A percentile compares a stretch with the other conserved stretches of the same genome.
phyloP scores from a whole-genome alignment of 331 rosid species.

The Malus hybrid region DNA sequence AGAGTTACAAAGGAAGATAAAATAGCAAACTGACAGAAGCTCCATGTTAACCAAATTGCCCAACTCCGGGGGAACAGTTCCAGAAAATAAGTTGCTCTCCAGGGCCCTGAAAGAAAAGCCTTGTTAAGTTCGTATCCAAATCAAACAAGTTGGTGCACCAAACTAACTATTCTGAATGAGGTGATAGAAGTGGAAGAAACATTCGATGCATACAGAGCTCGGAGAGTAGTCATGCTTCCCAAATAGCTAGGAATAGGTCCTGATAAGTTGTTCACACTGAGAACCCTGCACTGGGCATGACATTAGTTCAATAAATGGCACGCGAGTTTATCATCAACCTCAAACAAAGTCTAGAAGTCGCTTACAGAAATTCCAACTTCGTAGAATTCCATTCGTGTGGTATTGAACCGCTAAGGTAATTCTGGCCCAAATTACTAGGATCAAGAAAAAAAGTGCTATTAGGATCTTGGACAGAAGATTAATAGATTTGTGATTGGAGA shows the following conservation, averaged over 20 bases:
- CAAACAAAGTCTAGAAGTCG: not conserved
- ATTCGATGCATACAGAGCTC: conserved; percentile 8
- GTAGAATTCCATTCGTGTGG: conserved; percentile 30
- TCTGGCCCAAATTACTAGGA: conserved; percentile 20
- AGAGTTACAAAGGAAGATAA: not conserved
- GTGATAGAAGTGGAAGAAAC: not conserved
- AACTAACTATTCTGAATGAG: not conserved
- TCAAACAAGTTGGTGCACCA: not conserved
- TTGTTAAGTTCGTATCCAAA: not conserved
- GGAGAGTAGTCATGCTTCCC: conserved; percentile 25
- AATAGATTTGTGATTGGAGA: not conserved
- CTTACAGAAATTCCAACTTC: conserved; percentile 25
- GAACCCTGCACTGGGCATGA: conserved; percentile 3
- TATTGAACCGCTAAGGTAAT: conserved; percentile 29
- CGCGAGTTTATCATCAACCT: not conserved
- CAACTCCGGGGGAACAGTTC: conserved; percentile 22
- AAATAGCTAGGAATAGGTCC: conserved; percentile 26
- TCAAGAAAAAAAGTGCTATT: not conserved
- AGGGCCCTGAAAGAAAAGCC: conserved; percentile 12
- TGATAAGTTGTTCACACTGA: conserved; percentile 25
- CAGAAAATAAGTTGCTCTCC: conserved; percentile 31
- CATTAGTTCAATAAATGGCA: not conserved
- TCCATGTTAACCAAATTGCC: conserved; percentile 31
- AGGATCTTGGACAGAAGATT: not conserved
- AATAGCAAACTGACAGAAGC: not conserved